Conservation (phyloP, 2,329 filamentous ascomycete genomes). For the Pezicula carpinea region DNA sequence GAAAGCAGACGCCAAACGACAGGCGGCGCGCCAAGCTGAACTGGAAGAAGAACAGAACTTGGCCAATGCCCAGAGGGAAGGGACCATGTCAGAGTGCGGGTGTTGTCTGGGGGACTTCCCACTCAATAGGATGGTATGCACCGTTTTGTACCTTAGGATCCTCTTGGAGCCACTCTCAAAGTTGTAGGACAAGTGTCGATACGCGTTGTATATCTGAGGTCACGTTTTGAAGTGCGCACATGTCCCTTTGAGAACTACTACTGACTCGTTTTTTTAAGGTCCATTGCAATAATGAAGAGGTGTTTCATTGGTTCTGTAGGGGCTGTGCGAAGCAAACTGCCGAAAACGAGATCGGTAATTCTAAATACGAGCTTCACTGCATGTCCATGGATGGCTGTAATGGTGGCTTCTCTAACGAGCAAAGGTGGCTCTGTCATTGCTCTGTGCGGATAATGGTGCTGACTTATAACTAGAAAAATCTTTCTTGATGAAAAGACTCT, state of each 20-base stretch:
- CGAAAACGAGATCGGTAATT: slow-evolving; percentile 62
- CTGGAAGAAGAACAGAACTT: slow-evolving; percentile 38
- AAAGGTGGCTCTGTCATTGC: slow-evolving; percentile 46
- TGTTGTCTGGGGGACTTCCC: slow-evolving; percentile 69
- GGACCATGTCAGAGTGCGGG: slow-evolving; percentile 60
- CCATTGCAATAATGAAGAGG: slow-evolving; percentile 53
- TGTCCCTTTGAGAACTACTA: too few species aligned
- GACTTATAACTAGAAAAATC: slow-evolving; percentile 13
- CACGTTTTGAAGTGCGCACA: too few species aligned
- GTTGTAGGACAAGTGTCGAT: too few species aligned
- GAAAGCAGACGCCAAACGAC: slow-evolving; percentile 27
- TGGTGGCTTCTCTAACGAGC: slow-evolving; percentile 51
- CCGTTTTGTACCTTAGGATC: too few species aligned
- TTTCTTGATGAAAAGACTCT: slow-evolving; percentile 51
- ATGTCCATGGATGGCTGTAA: slow-evolving; percentile 65
- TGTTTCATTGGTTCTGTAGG: slow-evolving; percentile 58
- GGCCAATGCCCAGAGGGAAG: slow-evolving; percentile 37
- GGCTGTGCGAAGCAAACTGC: slow-evolving; percentile 62
- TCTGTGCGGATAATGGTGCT: slow-evolving; percentile 5
- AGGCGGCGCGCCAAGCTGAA: slow-evolving; percentile 35
- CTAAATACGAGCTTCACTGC: slow-evolving; percentile 65
- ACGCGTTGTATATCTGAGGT: too few species aligned
- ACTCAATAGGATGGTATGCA: slow-evolving; percentile 53
- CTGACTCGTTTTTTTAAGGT: slow-evolving; percentile 25
- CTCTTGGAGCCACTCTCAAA: too few species aligned